Evolutionary conservation across 371 early-diverging fungal genomes (phyloP), one percentile per base, ranked within the genome.

Genomic region (Furculomyces boomerangus): DNA sequence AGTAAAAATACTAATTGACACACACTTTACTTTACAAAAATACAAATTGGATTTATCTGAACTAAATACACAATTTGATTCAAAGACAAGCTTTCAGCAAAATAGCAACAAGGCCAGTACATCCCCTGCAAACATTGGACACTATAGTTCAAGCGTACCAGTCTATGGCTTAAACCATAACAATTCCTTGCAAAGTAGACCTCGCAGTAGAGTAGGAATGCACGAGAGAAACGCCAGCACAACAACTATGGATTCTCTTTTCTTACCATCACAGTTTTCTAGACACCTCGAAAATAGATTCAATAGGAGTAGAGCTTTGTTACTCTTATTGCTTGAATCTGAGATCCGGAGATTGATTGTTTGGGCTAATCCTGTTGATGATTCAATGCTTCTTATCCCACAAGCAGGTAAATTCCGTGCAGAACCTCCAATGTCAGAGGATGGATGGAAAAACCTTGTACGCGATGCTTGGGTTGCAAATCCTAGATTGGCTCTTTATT

Each of bases 251-350:
- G 39, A 39, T 13, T 39, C 39, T 13, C 39, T 39, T 13, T 39
- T 39, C n/a, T 14, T 39, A 13, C 39, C 39, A n/a, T 14, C 14
- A 14, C 24, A 8, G 7, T 57, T 62, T 5, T 74, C 71, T 20
- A 67, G 72, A 55, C 61, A 67, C 26, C 63, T 77, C 25, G 54
- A 63, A 55, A 73, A 73, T 29, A 68, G 73, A 30, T 63, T 74
- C 8, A 57, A 57, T 14, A 77, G 77, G 50, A 76, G 66, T 29
- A 74, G 76, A 28, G 66, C 73, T 40, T 64, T 94, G 13, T 56
- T 93, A 24, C 64, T 87, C 45, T 59, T 93, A 14, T 76, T 96
- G 30, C 62, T 90, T 24, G 94, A 93, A 60, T 86, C 82, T 54
- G 96, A 96, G 60, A 60, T 94, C 32, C 73, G 79, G 37, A 80